Evolutionary conservation across 78 protist genomes (phyloP).

Genomic region (Monocercomonoides exilis): DNA sequence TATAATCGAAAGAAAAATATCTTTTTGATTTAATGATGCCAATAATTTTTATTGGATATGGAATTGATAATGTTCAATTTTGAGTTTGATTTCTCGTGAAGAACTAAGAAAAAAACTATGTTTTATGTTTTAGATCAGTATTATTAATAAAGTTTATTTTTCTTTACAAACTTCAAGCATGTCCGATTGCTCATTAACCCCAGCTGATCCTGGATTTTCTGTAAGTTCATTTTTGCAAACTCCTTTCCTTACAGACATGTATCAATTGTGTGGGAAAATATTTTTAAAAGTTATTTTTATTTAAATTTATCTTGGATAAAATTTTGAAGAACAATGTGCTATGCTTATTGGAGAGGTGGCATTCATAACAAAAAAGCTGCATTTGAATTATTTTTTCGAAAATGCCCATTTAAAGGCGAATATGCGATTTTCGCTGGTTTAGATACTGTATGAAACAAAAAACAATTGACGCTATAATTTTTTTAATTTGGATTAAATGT

Average conservation of each 20-base stretch:
- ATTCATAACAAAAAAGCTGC: slow-evolving; percentile 54
- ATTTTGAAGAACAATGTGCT: not conserved
- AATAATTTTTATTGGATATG: no score
- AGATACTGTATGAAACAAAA: slow-evolving; percentile 35
- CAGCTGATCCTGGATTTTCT: not conserved
- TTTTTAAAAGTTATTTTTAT: not conserved
- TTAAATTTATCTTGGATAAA: not conserved
- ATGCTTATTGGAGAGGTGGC: not conserved
- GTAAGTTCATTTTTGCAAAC: not conserved
- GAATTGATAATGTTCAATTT: no score
- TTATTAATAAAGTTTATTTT: no score
- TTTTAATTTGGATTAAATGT: no score
- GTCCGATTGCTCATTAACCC: no score
- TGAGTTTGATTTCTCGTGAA: no score
- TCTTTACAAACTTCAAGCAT: no score
- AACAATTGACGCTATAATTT: not conserved
- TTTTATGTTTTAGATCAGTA: no score
- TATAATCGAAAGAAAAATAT: no score
- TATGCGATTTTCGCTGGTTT: slow-evolving; percentile 81
- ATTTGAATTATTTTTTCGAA: slow-evolving; percentile 81
- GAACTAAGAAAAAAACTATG: no score
- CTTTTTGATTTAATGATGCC: no score
- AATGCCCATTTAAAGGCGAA: slow-evolving; percentile 77
- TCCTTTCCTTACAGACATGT: not conserved
- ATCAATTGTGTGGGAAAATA: not conserved